These are phyloP conservation scores for Exophiala xenobiotica DNA, from an alignment of 2,329 filamentous ascomycete species.

Conservation along the genomic window DNA sequence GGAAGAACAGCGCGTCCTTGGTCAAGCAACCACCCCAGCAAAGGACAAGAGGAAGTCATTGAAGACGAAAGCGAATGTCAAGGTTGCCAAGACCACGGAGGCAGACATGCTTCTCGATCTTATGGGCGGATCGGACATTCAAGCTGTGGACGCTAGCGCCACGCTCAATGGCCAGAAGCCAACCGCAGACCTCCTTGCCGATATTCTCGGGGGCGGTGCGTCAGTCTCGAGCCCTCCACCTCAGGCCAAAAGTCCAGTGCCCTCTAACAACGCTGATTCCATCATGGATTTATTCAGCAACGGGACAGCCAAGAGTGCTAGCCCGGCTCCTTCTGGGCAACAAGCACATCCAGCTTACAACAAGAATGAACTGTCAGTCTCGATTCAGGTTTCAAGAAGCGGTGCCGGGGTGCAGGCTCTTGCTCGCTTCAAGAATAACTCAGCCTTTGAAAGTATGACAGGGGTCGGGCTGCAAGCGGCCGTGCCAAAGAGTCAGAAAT, in stretches of 20 bases:
- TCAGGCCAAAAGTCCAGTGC: constrained; percentile 53
- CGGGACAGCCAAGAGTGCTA: constrained; percentile 40
- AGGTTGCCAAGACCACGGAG: constrained; percentile 73
- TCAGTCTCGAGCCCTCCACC: constrained; percentile 56
- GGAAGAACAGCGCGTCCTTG: constrained; percentile 87
- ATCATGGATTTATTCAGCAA: constrained; percentile 88
- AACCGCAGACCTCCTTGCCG: constrained; percentile 83
- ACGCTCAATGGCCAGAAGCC: constrained; percentile 60
- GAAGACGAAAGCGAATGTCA: constrained; percentile 72
- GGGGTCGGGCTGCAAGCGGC: constrained; percentile 86
- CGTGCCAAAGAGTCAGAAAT: constrained; percentile 92
- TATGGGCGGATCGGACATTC: constrained; percentile 77
- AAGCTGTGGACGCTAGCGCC: constrained; percentile 56
- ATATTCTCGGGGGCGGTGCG: constrained; percentile 78
- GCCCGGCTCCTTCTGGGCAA: constrained; percentile 45
- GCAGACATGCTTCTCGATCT: constrained; percentile 89
- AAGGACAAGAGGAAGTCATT: constrained; percentile 63
- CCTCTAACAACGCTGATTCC: constrained; percentile 62
- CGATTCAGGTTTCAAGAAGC: constrained; percentile 80
- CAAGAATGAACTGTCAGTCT: constrained; percentile 79
- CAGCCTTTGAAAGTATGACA: constrained; percentile 63
- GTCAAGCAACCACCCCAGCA: constrained; percentile 61
- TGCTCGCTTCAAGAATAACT: constrained; percentile 79
- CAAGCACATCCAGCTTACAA: constrained; percentile 72
- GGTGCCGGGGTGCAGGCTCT: constrained; percentile 68